A percentile compares a stretch with the other conserved stretches of the same genome.
phyloP scores from a whole-genome alignment of 129 eudicot species.

The Flaveria robusta region DNA sequence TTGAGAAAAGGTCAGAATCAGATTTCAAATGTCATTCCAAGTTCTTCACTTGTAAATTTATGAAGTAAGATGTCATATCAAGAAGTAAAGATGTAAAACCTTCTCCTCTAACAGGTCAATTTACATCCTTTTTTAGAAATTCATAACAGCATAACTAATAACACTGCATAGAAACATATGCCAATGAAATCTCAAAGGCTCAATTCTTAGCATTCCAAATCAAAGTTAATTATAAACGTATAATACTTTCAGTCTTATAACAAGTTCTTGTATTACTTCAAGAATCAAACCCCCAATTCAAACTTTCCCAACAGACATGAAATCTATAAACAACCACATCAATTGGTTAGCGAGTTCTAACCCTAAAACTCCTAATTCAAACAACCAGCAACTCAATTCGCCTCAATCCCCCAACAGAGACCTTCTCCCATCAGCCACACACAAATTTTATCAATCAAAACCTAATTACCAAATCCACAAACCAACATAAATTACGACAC shows the following conservation, averaged over 20 bases:
- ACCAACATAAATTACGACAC: slow-evolving; percentile 16
- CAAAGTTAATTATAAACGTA: neutral
- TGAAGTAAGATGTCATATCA: neutral
- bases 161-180: neutral
- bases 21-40: slow-evolving; percentile 13
- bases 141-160: slow-evolving; percentile 10
- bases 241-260: too few relatives aligned
- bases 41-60: neutral
- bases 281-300: neutral
- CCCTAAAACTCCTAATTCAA: slow-evolving; percentile 23
- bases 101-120: slow-evolving; percentile 8
- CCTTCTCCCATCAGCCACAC: neutral
- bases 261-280: too few relatives aligned
- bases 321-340: neutral
- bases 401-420: slow-evolving; percentile 18
- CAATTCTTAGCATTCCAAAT: slow-evolving; percentile 4
- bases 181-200: slow-evolving; percentile 6
- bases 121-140: slow-evolving; percentile 19
- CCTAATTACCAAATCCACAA: slow-evolving; percentile 20
- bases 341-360: neutral
- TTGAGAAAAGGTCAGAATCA: neutral
- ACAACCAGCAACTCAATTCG: slow-evolving; percentile 5
- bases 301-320: slow-evolving; percentile 10
- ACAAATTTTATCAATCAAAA: neutral
- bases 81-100: slow-evolving; percentile 18